These are phyloP conservation scores for Stephanodiscus triporus DNA, from an alignment of 108 stramenopile species.

Conservation along the genomic window DNA sequence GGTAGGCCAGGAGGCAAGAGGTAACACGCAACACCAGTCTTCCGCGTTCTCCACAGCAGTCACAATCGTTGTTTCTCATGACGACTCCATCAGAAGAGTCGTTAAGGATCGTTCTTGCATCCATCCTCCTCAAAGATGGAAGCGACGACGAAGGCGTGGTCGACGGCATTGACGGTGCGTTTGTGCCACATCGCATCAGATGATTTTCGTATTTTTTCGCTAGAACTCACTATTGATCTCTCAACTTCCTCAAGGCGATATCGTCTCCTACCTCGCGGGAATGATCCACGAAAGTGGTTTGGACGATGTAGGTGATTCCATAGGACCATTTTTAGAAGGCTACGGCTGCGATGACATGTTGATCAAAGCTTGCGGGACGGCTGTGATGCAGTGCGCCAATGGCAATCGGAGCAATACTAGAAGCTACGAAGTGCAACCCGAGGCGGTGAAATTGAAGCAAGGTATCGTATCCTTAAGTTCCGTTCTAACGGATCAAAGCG, in stretches of 20 bases:
- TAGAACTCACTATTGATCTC: not conserved
- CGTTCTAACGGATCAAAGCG: slow-evolving; percentile 54
- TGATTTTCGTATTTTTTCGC: not conserved
- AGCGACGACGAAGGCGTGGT: slow-evolving; percentile 31
- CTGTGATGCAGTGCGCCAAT: slow-evolving; percentile 12
- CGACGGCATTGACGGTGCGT: slow-evolving; percentile 38
- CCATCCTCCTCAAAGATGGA: slow-evolving; percentile 27
- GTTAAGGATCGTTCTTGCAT: slow-evolving; percentile 27
- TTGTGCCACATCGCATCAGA: not conserved
- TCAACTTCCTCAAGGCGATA: slow-evolving; percentile 25
- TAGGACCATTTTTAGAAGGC: slow-evolving; percentile 71
- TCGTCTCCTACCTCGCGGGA: slow-evolving; percentile 72
- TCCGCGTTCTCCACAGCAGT: no score
- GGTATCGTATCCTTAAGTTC: slow-evolving; percentile 75
- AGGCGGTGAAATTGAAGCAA: slow-evolving; percentile 62
- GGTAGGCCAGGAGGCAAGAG: no score
- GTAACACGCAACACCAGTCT: no score
- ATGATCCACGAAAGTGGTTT: slow-evolving; percentile 53
- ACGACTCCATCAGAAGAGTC: slow-evolving; percentile 28
- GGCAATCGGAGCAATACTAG: slow-evolving; percentile 12
- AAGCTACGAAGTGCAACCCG: slow-evolving; percentile 6
- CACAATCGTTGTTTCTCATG: slow-evolving; percentile 9
- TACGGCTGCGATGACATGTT: slow-evolving; percentile 59
- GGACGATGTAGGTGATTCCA: slow-evolving; percentile 57
- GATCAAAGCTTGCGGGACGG: slow-evolving; percentile 44